These are phyloP conservation scores for Drechslerella dactyloides DNA, from an alignment of 2,329 filamentous ascomycete genomes.

Conservation along the genomic window DNA sequence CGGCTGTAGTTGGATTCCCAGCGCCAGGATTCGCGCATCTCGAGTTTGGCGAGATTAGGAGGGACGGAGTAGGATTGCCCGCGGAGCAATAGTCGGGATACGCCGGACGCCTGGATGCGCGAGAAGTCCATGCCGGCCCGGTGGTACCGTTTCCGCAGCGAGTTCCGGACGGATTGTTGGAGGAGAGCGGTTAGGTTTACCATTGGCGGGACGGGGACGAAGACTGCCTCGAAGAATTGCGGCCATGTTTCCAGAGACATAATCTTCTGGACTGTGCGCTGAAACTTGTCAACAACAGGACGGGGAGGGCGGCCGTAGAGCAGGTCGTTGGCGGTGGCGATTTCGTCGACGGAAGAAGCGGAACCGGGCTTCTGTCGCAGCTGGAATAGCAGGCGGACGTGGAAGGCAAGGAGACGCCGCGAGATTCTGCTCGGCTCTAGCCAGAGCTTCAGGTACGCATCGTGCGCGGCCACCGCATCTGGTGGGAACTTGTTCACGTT, in stretches of 20 bases:
- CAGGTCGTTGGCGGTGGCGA: conserved; percentile 41
- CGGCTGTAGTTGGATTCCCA: conserved; percentile 16
- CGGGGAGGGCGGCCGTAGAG: conserved; percentile 38
- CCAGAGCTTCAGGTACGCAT: conserved; percentile 33
- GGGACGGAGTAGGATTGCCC: conserved; percentile 39
- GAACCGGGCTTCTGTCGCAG: conserved; percentile 29
- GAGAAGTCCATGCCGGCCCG: conserved; percentile 39
- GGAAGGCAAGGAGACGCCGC: conserved; percentile 36
- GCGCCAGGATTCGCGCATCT: conserved; percentile 41
- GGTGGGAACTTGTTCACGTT: conserved; percentile 28
- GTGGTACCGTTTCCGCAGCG: conserved; percentile 35
- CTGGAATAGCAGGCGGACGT: conserved; percentile 30
- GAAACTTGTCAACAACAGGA: conserved; percentile 38
- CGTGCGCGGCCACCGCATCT: conserved; percentile 13
- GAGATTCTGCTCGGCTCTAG: conserved; percentile 29
- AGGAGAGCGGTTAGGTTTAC: conserved; percentile 24
- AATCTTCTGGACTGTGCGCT: conserved; percentile 38
- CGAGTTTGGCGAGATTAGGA: conserved; percentile 34
- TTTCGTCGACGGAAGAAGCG: conserved; percentile 19
- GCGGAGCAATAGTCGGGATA: conserved; percentile 37
- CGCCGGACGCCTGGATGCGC: conserved; percentile 35
- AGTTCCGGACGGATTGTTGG: conserved; percentile 43
- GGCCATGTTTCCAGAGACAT: conserved; percentile 31
- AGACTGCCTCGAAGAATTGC: conserved; percentile 44
- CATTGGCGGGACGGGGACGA: conserved; percentile 21